A percentile compares a stretch with the other conserved stretches of the same genome.
Conservation (phyloP, 2,329 filamentous ascomycete genomes). For the Aspergillus transmontanensis region DNA sequence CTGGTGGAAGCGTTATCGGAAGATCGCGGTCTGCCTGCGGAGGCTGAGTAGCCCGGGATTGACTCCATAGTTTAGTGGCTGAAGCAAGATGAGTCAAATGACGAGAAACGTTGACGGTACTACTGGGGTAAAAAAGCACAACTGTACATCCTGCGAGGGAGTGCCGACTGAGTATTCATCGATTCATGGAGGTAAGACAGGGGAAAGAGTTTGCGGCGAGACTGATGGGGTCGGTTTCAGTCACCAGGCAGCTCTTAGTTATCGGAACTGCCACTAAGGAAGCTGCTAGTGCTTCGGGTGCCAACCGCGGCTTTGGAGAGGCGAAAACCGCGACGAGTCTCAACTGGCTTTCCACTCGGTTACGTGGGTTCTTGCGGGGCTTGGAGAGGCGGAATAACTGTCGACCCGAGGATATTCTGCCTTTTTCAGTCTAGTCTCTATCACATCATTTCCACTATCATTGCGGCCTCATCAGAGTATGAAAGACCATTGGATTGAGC, state of each 20-base stretch:
- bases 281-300: constrained; percentile 18
- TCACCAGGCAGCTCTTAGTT: neutral
- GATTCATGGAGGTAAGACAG: constrained; percentile 1
- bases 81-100: neutral
- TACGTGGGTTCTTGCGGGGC: neutral
- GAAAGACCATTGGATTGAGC: too few relatives aligned
- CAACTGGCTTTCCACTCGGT: neutral
- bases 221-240: neutral
- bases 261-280: neutral
- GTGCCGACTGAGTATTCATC: neutral
- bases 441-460: too few relatives aligned
- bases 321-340: too few relatives aligned
- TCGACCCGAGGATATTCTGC: too few relatives aligned
- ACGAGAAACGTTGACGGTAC: neutral
- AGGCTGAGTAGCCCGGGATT: constrained; percentile 32
- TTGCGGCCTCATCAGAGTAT: too few relatives aligned
- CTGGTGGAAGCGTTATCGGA: constrained; percentile 27
- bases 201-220: constrained; percentile 1
- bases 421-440: too few relatives aligned
- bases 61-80: constrained; percentile 35
- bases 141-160: neutral
- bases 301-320: constrained; percentile 23
- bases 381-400: too few relatives aligned
- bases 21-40: constrained; percentile 28
- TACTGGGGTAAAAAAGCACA: neutral